Evolutionary conservation across 306 rosid genomes (phyloP), one percentile per base, ranked within the genome.

Genomic region (Quercus robur): DNA sequence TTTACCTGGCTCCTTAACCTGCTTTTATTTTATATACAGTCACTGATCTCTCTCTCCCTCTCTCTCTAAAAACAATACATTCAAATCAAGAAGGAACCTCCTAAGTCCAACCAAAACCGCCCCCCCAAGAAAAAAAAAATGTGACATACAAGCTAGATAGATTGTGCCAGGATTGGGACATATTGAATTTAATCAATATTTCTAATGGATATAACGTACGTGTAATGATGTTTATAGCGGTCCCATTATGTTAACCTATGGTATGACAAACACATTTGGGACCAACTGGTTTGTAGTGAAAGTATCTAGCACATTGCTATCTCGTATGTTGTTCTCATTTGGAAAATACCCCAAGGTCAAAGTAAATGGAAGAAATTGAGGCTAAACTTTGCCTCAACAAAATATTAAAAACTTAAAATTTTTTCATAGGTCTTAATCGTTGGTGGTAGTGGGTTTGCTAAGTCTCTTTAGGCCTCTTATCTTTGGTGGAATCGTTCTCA

Each of bases 271-370:
- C 70, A 56, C 5, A 38, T 7, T 62, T 3, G 9, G 31, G 56
- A 13, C 33, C 44, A 58, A 11, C 46, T n/a, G 31, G 41, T 38
- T 6, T 41, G 46, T 8, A 41, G 51, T 74, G 46, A 10, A 2
- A 26, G 1, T 12, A 15, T 12, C 17, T 4, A 12, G 54, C 54
- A 3, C 17, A 49, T 49, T 0, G 25, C 31, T 59, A 35, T 23
- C 7, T 49, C 30, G 3, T 2, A 26, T 5, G 55, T 25, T 0
- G 41, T 26, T n/a, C 51, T 62, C 66, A 8, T 46, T 81, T 58
- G 78, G 75, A 55, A 38, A 55, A 68, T 46, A 23, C 52, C 74
- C 71, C 77, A 9, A 19, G 71, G 77, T 78, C 82, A 52, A 78
- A 30, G 76, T 71, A 71, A 74, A 19, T 28, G 61, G 62, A 71